Evolutionary conservation across 1,284 basidiomycete genomes (phyloP).

Genomic region (Ustilago nuda): DNA sequence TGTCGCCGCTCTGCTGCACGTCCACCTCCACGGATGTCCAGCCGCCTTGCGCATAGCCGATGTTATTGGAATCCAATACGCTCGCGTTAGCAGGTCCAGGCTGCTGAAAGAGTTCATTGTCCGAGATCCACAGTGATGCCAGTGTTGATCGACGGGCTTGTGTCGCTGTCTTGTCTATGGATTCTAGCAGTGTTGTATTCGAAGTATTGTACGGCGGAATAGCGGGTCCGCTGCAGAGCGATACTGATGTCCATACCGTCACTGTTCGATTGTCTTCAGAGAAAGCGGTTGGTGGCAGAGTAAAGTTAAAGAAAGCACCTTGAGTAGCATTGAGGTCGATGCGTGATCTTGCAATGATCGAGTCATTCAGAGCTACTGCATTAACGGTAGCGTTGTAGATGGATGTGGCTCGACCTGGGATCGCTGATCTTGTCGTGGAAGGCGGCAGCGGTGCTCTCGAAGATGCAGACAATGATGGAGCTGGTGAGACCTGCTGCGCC

Average conservation of each 20-base stretch:
- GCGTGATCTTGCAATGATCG: conserved; percentile 43
- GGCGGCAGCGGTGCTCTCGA: conserved; percentile 10
- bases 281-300: conserved; percentile 31
- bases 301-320: conserved; percentile 57
- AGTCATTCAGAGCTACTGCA: conserved; percentile 54
- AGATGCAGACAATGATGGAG: conserved; percentile 12
- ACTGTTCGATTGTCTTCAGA: conserved; percentile 16
- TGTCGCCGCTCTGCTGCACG: conserved; percentile 27
- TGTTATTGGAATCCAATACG: conserved; percentile 24
- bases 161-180: conserved; percentile 36
- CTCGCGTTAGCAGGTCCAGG: conserved; percentile 56
- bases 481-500: conserved; percentile 27
- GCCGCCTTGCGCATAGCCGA: conserved; percentile 58
- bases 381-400: conserved; percentile 33
- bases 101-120: conserved; percentile 21
- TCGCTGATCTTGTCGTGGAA: conserved; percentile 30
- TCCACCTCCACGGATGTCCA: conserved; percentile 47
- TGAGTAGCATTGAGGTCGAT: conserved; percentile 32
- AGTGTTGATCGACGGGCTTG: conserved; percentile 55
- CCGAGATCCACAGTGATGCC: conserved; percentile 56
- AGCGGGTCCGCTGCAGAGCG: conserved; percentile 59
- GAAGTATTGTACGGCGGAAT: conserved; percentile 64
- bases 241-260: conserved; percentile 56
- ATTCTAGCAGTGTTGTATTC: conserved; percentile 49
- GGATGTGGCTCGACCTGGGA: conserved; percentile 37